Evolutionary conservation across 129 eudicot genomes (phyloP).

Genomic region (Gnaphalium uliginosum): DNA sequence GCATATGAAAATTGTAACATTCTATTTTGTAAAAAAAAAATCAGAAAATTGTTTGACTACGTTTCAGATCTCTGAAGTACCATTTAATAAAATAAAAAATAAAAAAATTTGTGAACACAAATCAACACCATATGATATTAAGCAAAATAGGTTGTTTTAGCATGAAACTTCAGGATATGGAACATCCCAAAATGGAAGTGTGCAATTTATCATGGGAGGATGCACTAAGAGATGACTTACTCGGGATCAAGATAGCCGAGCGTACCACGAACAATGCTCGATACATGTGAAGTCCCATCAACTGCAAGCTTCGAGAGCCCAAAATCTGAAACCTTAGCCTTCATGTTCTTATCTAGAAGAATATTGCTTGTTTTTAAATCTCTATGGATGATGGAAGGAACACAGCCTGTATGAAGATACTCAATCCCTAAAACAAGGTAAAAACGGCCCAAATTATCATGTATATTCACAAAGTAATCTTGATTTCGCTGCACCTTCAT

Average conservation of each 20-base stretch:
- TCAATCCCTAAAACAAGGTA: slow-evolving; percentile 72
- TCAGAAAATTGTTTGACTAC: not conserved
- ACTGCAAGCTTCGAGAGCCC: slow-evolving; percentile 97
- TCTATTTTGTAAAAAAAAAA: not conserved
- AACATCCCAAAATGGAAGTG: slow-evolving; percentile 1
- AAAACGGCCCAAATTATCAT: slow-evolving; percentile 4
- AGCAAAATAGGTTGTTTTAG: slow-evolving; percentile 3
- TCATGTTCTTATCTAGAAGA: slow-evolving; percentile 90
- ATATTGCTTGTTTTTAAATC: slow-evolving; percentile 96
- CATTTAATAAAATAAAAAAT: not conserved
- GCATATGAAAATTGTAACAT: not conserved
- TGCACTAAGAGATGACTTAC: slow-evolving; percentile 44
- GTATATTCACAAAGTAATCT: not conserved
- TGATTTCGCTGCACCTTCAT: not conserved
- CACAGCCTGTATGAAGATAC: slow-evolving; percentile 98
- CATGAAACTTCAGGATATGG: not conserved
- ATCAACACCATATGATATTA: slow-evolving; percentile 5
- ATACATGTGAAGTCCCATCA: slow-evolving; percentile 94
- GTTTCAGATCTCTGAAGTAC: not conserved
- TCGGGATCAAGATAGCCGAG: slow-evolving; percentile 98
- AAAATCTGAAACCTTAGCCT: slow-evolving; percentile 98
- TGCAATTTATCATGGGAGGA: not conserved
- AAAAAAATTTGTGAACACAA: not conserved
- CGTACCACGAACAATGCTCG: slow-evolving; percentile 98
- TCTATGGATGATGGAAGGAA: slow-evolving; percentile 92